Evolutionary conservation across 768 basidiomycete genomes (phyloP).

Genomic region (Tricholoma matsutake): DNA sequence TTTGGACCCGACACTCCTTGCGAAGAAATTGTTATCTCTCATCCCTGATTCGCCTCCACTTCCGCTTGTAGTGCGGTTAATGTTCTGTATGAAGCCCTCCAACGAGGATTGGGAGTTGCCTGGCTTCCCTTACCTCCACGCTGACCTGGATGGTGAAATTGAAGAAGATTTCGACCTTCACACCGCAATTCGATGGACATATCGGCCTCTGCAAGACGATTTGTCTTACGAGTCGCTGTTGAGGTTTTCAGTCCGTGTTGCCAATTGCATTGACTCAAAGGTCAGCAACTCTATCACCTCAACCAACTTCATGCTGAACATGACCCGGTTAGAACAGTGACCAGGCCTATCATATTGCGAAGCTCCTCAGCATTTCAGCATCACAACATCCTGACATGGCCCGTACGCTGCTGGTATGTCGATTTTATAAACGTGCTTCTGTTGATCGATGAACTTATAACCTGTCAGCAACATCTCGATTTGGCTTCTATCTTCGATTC

Average conservation of each 20-base stretch:
- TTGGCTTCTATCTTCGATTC: slow-evolving; percentile 52
- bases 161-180: slow-evolving; percentile 56
- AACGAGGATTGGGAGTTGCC: slow-evolving; percentile 79
- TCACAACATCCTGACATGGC: slow-evolving; percentile 66
- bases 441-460: neutral
- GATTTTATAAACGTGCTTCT: neutral
- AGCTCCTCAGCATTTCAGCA: slow-evolving; percentile 59
- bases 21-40: slow-evolving; percentile 56
- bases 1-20: slow-evolving; percentile 58
- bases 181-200: slow-evolving; percentile 48
- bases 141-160: slow-evolving; percentile 51
- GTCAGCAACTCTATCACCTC: slow-evolving; percentile 33
- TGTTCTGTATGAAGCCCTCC: slow-evolving; percentile 77
- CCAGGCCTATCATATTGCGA: slow-evolving; percentile 60
- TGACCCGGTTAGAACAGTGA: slow-evolving; percentile 38
- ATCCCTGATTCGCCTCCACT: slow-evolving; percentile 64
- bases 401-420: slow-evolving; percentile 38
- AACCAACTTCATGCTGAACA: slow-evolving; percentile 1
- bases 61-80: slow-evolving; percentile 61
- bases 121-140: slow-evolving; percentile 68
- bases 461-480: slow-evolving; percentile 54
- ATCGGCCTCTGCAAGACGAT: slow-evolving; percentile 60
- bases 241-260: slow-evolving; percentile 54
- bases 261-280: slow-evolving; percentile 53
- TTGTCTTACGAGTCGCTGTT: slow-evolving; percentile 46